Conservation (phyloP, 2,329 filamentous ascomycete genomes). For the Colletotrichum somersetense region DNA sequence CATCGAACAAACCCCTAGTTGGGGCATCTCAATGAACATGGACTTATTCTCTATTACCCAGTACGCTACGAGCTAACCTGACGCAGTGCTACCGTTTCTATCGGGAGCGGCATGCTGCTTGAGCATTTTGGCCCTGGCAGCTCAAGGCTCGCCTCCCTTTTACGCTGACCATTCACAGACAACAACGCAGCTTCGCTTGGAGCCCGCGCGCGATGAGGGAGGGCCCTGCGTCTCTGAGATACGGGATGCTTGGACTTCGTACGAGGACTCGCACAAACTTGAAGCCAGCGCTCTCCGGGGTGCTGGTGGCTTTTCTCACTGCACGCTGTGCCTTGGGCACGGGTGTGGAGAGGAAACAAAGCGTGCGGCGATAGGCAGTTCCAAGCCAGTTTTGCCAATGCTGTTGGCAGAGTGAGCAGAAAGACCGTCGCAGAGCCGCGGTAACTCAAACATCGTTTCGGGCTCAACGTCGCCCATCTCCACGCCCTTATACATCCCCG, state of each 20-base stretch:
- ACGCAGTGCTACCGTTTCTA: slow-evolving; percentile 47
- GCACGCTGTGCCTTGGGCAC: slow-evolving; percentile 59
- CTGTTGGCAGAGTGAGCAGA: too few species aligned
- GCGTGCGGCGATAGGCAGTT: neutral
- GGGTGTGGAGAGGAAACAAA: slow-evolving; percentile 62
- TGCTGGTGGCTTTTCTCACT: slow-evolving; percentile 64
- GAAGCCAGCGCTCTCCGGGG: slow-evolving; percentile 42
- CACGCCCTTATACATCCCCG: neutral
- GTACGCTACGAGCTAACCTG: slow-evolving; percentile 46
- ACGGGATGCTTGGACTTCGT: neutral
- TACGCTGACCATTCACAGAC: slow-evolving; percentile 28
- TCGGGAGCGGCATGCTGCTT: slow-evolving; percentile 11
- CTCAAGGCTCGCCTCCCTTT: neutral
- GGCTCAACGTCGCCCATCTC: neutral
- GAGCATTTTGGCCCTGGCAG: slow-evolving; percentile 4
- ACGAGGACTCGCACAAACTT: slow-evolving; percentile 41
- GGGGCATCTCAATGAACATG: slow-evolving; percentile 30
- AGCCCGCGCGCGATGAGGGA: slow-evolving; percentile 23
- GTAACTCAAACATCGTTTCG: too few species aligned
- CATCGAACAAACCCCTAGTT: slow-evolving; percentile 35
- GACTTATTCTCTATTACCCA: slow-evolving; percentile 13
- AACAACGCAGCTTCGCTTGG: slow-evolving; percentile 21
- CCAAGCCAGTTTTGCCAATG: too few species aligned
- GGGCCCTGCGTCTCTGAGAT: neutral
- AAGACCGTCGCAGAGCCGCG: too few species aligned